Evolutionary conservation across 2,329 filamentous ascomycete genomes (phyloP).

Genomic region (Pezicula neosporulosa): DNA sequence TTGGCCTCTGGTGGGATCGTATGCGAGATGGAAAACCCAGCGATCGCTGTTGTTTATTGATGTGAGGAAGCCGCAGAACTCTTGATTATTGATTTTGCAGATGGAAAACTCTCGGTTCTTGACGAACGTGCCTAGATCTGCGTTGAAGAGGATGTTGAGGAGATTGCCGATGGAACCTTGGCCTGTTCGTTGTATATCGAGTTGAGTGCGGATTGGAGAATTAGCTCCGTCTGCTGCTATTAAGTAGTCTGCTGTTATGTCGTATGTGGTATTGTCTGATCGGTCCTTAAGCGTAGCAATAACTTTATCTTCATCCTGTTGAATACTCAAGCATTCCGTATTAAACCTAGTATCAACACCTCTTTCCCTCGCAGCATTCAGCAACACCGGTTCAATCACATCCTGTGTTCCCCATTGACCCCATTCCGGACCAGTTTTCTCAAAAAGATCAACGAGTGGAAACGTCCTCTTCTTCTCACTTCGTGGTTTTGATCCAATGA

Average conservation of each 20-base stretch:
- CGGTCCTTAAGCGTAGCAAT: conserved; percentile 20
- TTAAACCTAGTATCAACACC: conserved; percentile 33
- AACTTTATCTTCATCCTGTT: conserved; percentile 24
- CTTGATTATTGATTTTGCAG: conserved; percentile 24
- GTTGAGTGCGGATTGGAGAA: conserved; percentile 23
- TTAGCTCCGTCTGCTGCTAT: conserved; percentile 35
- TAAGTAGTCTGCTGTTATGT: conserved; percentile 31
- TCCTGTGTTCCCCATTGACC: conserved; percentile 35
- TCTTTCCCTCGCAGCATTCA: conserved; percentile 26
- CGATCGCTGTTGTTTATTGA: conserved; percentile 23
- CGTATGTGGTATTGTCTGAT: conserved; percentile 2
- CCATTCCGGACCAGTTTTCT: conserved; percentile 11
- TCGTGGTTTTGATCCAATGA: conserved; percentile 15
- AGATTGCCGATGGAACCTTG: conserved; percentile 28
- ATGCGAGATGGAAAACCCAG: conserved; percentile 26
- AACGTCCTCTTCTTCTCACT: conserved; percentile 16
- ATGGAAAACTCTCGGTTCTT: conserved; percentile 29
- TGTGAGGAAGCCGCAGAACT: conserved; percentile 15
- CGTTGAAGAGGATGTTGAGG: conserved; percentile 33
- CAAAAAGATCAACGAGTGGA: conserved; percentile 17
- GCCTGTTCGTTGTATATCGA: conserved; percentile 26
- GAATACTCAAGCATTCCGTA: conserved; percentile 20
- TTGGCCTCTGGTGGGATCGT: conserved; percentile 18
- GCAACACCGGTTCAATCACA: conserved; percentile 35
- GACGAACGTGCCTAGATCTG: conserved; percentile 24